These are phyloP conservation scores for Aspergillus indologenus DNA, from an alignment of 495 filamentous ascomycete species.

Conservation along the genomic window DNA sequence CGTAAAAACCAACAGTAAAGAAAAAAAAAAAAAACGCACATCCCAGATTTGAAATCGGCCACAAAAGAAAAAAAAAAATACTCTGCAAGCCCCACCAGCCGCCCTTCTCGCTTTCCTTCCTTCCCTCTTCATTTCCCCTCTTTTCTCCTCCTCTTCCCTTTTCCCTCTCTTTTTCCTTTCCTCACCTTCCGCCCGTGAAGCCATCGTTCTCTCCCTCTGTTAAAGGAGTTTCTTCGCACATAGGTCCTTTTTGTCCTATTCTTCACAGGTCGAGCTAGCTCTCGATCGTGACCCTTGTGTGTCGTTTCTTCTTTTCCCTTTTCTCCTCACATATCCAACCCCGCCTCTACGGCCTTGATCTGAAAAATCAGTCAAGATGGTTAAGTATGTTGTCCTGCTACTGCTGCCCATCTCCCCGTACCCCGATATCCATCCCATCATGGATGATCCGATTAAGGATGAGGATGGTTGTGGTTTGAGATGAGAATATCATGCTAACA, in stretches of 20 bases:
- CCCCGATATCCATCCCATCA: background rate
- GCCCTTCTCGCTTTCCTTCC: constrained; percentile 33
- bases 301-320: constrained; percentile 33
- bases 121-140: constrained; percentile 36
- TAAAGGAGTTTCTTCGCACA: constrained; percentile 41
- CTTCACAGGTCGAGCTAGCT: constrained; percentile 47
- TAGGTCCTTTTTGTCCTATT: constrained; percentile 35
- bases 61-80: constrained; percentile 25
- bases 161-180: constrained; percentile 24
- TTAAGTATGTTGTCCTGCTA: constrained; percentile 77
- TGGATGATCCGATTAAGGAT: background rate
- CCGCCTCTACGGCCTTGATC: constrained; percentile 45
- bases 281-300: constrained; percentile 49
- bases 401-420: constrained; percentile 3
- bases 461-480: background rate
- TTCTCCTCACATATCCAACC: constrained; percentile 23
- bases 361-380: constrained; percentile 90
- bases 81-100: constrained; percentile 22
- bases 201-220: constrained; percentile 29
- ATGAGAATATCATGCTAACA: constrained; percentile 26
- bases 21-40: constrained; percentile 34
- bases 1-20: constrained; percentile 6
- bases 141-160: constrained; percentile 19
- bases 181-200: constrained; percentile 26
- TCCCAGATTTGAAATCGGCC: constrained; percentile 31